Conservation (phyloP, 1,284 basidiomycete species). For the Serendipita sp. region DNA sequence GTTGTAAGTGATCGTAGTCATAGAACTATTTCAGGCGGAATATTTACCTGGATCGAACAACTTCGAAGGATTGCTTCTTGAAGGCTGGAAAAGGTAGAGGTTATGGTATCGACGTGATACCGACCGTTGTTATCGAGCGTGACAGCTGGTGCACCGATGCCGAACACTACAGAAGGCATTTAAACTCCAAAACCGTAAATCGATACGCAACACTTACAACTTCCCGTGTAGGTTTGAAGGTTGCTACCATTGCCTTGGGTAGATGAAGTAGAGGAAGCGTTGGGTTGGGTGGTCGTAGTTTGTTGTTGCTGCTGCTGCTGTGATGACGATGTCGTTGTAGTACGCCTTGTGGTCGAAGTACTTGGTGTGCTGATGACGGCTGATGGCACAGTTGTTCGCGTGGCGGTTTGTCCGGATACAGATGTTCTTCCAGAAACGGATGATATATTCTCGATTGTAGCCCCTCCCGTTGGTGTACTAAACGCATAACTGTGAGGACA, state of each 20-base stretch:
- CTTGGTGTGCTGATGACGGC: too few relatives aligned
- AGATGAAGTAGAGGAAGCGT: not conserved
- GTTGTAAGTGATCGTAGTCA: not conserved
- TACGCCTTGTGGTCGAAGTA: not conserved
- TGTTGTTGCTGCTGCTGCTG: not conserved
- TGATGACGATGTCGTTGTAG: not conserved
- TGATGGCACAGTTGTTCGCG: not conserved
- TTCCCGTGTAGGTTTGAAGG: conserved; percentile 43
- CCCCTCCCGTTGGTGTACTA: not conserved
- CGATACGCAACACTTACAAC: conserved; percentile 8
- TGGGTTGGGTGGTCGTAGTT: not conserved
- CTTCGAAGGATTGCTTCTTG: conserved; percentile 38
- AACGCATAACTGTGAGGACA: not conserved
- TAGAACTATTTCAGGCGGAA: not conserved
- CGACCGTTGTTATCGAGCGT: conserved; percentile 28
- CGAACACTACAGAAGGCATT: conserved; percentile 20
- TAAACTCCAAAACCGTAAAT: not conserved
- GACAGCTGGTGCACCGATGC: conserved; percentile 32
- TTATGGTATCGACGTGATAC: conserved; percentile 31
- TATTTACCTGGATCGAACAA: not conserved
- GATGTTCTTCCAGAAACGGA: not conserved
- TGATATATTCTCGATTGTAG: not conserved
- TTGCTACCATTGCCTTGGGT: conserved; percentile 19
- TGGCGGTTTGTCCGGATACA: not conserved
- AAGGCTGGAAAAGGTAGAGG: conserved; percentile 35